A percentile compares a stretch with the other conserved stretches of the same genome.
Conservation (phyloP, 306 rosid species). For the Cyamopsis tetragonoloba region DNA sequence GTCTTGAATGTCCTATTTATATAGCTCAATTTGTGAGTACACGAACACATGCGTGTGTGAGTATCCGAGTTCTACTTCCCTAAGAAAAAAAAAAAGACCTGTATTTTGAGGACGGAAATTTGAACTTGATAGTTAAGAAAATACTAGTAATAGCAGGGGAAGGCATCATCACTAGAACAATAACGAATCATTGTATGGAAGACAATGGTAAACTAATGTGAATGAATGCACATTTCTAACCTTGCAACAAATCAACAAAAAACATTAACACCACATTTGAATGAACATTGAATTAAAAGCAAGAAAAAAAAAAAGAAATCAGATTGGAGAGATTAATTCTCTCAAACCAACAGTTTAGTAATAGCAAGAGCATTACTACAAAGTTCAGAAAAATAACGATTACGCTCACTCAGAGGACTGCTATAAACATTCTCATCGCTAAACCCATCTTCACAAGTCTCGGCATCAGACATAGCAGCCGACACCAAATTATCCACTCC, state of each 20-base stretch:
- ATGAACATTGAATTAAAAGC: no score
- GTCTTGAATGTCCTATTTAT: no score
- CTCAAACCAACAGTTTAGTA: slow-evolving; percentile 20
- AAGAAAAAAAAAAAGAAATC: no score
- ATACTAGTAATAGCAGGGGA: no score
- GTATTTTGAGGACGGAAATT: not conserved
- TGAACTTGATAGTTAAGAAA: not conserved
- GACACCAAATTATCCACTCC: slow-evolving; percentile 14
- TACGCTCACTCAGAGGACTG: slow-evolving; percentile 18
- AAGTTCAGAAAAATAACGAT: slow-evolving; percentile 25
- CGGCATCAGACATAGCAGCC: slow-evolving; percentile 40
- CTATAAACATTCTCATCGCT: not conserved
- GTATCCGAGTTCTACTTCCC: no score
- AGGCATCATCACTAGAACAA: no score
- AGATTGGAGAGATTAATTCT: no score
- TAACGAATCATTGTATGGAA: no score
- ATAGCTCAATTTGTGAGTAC: no score
- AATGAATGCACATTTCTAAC: not conserved
- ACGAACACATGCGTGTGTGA: no score
- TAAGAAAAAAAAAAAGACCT: no score
- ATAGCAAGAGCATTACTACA: slow-evolving; percentile 39
- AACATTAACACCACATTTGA: not conserved
- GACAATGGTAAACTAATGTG: no score
- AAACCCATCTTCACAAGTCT: slow-evolving; percentile 36
- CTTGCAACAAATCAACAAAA: not conserved